Percentiles rank a stretch among this genome's conserved stretches.
phyloP scores from a whole-genome alignment of 441 rosid genomes.

The Erodium moschatum region DNA sequence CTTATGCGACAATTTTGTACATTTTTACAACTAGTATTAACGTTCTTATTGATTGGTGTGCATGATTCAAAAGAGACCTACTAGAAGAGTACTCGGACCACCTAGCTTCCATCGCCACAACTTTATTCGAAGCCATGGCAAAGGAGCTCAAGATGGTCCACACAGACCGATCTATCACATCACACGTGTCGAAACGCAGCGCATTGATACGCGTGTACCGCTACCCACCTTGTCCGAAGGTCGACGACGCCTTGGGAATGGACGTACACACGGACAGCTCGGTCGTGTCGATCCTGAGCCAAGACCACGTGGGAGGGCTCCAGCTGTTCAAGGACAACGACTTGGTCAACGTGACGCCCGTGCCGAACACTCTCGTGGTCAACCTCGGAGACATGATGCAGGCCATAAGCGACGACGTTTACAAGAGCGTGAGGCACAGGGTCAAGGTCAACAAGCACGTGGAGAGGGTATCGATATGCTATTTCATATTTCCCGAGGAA shows the following conservation, averaged over 20 bases:
- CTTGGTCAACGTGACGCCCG: not conserved
- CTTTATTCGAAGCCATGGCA: too few species aligned
- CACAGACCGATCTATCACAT: not conserved
- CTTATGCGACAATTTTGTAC: too few species aligned
- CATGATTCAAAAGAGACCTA: too few species aligned
- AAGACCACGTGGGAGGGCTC: not conserved
- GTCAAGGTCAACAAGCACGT: slow-evolving; percentile 34
- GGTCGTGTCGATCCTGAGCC: not conserved
- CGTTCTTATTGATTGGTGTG: too few species aligned
- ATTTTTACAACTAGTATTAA: too few species aligned
- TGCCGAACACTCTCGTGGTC: not conserved
- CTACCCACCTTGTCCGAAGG: not conserved
- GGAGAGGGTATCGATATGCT: slow-evolving; percentile 63
- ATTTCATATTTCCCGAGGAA: slow-evolving; percentile 61
- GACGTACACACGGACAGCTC: not conserved
- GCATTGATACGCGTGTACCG: not conserved
- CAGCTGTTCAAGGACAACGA: not conserved
- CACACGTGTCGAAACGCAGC: not conserved
- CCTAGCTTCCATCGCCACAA: too few species aligned
- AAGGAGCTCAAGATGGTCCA: not conserved
- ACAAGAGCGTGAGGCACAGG: slow-evolving; percentile 51
- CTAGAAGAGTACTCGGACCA: too few species aligned
- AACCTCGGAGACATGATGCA: slow-evolving; percentile 15
- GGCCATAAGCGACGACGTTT: slow-evolving; percentile 64
- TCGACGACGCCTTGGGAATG: not conserved